Evolutionary conservation across 164 flowering plant species (phyloP).

Genomic region (Protea cynaroides): DNA sequence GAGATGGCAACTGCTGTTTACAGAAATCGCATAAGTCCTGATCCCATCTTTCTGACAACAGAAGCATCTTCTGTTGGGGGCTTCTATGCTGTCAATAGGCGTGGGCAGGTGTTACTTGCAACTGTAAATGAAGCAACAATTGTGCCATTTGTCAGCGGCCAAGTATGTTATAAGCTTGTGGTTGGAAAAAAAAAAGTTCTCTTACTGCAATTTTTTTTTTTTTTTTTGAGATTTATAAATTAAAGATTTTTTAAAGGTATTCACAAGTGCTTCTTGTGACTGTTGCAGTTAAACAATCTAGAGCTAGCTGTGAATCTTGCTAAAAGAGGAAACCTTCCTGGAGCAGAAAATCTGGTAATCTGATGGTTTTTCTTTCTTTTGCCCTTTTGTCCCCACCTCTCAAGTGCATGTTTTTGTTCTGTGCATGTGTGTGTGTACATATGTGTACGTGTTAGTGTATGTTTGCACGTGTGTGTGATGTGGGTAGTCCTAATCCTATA

Average conservation of each 20-base stretch:
- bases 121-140: constrained; percentile 92
- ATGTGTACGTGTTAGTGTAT: too few species aligned
- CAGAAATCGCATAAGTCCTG: constrained; percentile 96
- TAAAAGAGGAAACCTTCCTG: constrained; percentile 28
- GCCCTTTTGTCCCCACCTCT: too few species aligned
- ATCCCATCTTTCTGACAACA: constrained; percentile 92
- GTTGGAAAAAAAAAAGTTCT: background rate
- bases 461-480: too few species aligned
- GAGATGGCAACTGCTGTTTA: constrained; percentile 96
- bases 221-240: background rate
- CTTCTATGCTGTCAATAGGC: constrained; percentile 92
- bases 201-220: background rate
- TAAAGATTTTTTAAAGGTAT: background rate
- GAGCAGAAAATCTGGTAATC: constrained; percentile 86
- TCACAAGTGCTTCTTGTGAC: constrained; percentile 7
- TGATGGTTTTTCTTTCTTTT: background rate
- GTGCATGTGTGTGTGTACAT: too few species aligned
- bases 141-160: constrained; percentile 95
- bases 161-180: constrained; percentile 35
- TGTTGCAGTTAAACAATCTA: constrained; percentile 78
- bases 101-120: constrained; percentile 95
- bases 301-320: constrained; percentile 35
- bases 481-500: background rate
- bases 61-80: constrained; percentile 97
- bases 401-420: background rate